Base-by-base conservation (phyloP, 2,329 filamentous ascomycete species). In the Aspergillus hiratsukae region DNA sequence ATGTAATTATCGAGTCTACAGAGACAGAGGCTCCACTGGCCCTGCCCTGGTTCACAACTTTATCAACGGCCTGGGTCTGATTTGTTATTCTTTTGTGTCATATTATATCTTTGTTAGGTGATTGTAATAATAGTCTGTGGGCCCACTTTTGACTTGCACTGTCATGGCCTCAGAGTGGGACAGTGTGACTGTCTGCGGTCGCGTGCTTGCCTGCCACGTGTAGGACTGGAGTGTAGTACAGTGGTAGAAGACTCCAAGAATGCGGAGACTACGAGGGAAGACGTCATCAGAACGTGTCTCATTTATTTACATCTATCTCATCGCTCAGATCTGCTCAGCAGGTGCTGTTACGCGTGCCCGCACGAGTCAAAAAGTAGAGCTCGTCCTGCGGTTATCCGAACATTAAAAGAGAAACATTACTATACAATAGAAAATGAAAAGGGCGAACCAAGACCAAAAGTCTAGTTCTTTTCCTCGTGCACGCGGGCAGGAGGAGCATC, bases 321-420 rank as follows among this genome's bases (percentile, higher is more conserved):
- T 64, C 59, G 51, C 60, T 57, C 56, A 53, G 58, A 55, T 56
- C 60, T 57, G 61, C 60, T 35, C 60, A 61, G 61, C 61, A 64
- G 61, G 19, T 23, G 43, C 41, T 23, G 21, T 46, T 11, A 14
- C 43, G 43, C 43, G 43, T 21, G 10, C 49, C 49, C 28, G 49
- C 49, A 54, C 48, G 56, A 54, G 46, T 55, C 59, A 31, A 37
- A 31, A 43, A 52, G 53, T 46, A 60, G 57, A 51, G 48, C 53
- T 45, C 60, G 41, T 56, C 21, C 53, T 50, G 52, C 55, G 48
- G 29, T 52, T 21, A 43, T 28, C n/a, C 19, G 37, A 53, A 46
- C 23, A 45, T 27, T 25, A 40, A 51, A 48, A 23, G 28, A 41
- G 4, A 53, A 55, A 41, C 21, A 55, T 52, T 52, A 52, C 51